A percentile compares a stretch with the other conserved stretches of the same genome.
Evolutionary conservation across 768 basidiomycete genomes (phyloP).

Genomic region (Hortiboletus flavorubellus): DNA sequence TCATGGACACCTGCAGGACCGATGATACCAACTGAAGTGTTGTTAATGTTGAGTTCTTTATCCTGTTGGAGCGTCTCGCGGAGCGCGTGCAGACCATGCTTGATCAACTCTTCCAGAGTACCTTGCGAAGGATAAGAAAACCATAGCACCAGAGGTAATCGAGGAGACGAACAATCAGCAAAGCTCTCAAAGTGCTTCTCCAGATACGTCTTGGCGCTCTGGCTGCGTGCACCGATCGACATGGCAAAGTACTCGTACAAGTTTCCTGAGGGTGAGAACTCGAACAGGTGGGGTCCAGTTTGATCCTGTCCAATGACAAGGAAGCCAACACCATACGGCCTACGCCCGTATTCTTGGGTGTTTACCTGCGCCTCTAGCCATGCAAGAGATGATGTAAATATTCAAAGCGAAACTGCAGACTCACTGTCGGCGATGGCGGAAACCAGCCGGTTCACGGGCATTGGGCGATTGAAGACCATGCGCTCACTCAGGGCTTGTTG

Average conservation of each 20-base stretch:
- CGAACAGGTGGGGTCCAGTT: slow-evolving; percentile 95
- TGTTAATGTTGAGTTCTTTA: slow-evolving; percentile 89
- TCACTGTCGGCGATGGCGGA: slow-evolving; percentile 91
- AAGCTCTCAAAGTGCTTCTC: slow-evolving; percentile 93
- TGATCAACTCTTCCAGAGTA: slow-evolving; percentile 81
- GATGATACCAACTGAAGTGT: slow-evolving; percentile 93
- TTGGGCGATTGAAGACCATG: slow-evolving; percentile 93
- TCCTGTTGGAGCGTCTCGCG: slow-evolving; percentile 98
- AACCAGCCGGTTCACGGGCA: slow-evolving; percentile 92
- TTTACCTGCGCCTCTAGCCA: slow-evolving; percentile 91
- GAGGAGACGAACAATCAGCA: slow-evolving; percentile 60
- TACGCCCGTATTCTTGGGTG: slow-evolving; percentile 95
- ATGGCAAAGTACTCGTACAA: slow-evolving; percentile 98
- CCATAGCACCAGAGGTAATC: neutral
- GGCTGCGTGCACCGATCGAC: slow-evolving; percentile 96
- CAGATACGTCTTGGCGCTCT: slow-evolving; percentile 97
- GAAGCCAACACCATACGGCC: slow-evolving; percentile 98
- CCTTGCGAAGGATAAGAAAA: slow-evolving; percentile 40
- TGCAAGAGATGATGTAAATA: neutral
- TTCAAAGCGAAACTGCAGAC: slow-evolving; percentile 30
- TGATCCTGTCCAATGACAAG: slow-evolving; percentile 96
- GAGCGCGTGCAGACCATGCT: slow-evolving; percentile 91
- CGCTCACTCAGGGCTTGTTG: slow-evolving; percentile 95
- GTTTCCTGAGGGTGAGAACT: slow-evolving; percentile 96
- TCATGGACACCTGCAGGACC: slow-evolving; percentile 68